Evolutionary conservation across 441 rosid species (phyloP).

Genomic region (Gossypium aridum): DNA sequence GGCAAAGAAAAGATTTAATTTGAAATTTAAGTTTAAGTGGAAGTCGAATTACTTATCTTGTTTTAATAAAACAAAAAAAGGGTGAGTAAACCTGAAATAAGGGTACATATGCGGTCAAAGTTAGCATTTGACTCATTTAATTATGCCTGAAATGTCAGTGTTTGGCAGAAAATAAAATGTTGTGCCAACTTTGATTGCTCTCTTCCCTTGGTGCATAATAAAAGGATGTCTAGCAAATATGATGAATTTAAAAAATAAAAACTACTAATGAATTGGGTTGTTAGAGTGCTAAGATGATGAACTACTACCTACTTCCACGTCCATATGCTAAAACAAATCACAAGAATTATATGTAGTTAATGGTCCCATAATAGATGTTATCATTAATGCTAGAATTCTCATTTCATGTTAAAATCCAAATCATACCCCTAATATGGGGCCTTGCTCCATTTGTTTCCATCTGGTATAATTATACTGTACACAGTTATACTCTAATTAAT

Average conservation of each 20-base stretch:
- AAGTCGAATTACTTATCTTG: not conserved
- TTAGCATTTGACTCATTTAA: not conserved
- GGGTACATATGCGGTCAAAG: not conserved
- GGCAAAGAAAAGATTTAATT: not conserved
- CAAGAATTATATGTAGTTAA: constrained; percentile 1
- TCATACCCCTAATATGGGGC: constrained; percentile 6
- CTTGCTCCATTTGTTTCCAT: constrained; percentile 10
- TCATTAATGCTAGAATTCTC: constrained; percentile 9
- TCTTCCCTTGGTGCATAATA: not conserved
- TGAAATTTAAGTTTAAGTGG: not conserved
- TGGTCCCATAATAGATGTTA: constrained; percentile 19
- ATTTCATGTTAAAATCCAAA: constrained; percentile 15
- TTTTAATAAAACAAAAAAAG: too few species aligned
- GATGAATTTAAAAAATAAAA: not conserved
- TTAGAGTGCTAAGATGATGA: not conserved
- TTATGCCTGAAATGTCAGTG: not conserved
- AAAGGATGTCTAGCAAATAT: not conserved
- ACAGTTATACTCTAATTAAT: not conserved
- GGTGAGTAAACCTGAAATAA: not conserved
- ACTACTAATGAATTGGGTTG: not conserved
- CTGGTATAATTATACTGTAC: not conserved
- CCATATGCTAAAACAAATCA: constrained; percentile 4
- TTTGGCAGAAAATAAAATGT: not conserved
- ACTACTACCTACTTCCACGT: constrained; percentile 8
- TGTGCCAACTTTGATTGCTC: not conserved